Evolutionary conservation across 257 asterid species (phyloP).

Genomic region (Hygrophila difformis): DNA sequence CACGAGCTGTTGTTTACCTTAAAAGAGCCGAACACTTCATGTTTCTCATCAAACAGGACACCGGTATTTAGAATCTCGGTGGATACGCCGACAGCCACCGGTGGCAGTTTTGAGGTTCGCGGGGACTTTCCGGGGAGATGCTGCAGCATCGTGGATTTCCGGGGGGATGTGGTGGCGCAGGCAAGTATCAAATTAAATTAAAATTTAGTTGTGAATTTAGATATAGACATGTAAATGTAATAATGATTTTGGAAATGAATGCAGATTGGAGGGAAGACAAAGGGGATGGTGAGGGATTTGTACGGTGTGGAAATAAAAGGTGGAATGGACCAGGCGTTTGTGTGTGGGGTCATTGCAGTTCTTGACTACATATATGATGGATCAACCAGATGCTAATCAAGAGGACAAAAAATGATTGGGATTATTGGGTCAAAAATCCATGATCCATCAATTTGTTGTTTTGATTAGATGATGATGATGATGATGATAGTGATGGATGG

Average conservation of each 20-base stretch:
- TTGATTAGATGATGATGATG: too few species aligned
- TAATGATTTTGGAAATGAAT: too few species aligned
- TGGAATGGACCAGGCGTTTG: conserved; percentile 82
- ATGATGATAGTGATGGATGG: too few species aligned
- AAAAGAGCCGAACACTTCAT: conserved; percentile 44
- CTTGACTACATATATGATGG: conserved; percentile 88
- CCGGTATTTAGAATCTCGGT: conserved; percentile 36
- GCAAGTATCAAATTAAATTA: conserved; percentile 14
- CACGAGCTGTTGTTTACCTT: conserved; percentile 54
- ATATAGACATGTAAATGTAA: too few species aligned
- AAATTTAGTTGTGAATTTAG: too few species aligned
- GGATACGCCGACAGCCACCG: conserved; percentile 32
- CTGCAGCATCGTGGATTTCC: conserved; percentile 54
- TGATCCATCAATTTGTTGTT: too few species aligned
- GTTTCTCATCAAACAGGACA: conserved; percentile 26
- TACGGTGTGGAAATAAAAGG: conserved; percentile 60
- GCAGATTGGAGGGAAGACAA: conserved; percentile 60
- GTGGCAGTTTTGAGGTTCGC: conserved; percentile 37
- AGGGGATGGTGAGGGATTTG: conserved; percentile 46
- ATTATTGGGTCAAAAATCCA: too few species aligned
- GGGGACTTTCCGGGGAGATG: conserved; percentile 51
- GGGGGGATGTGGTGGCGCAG: conserved; percentile 53
- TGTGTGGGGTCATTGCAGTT: conserved; percentile 73
- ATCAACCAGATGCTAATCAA: conserved; percentile 60
- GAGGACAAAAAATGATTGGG: too few species aligned